Conservation (phyloP, 352 stramenopile species). For the Globisporangium splendens region DNA sequence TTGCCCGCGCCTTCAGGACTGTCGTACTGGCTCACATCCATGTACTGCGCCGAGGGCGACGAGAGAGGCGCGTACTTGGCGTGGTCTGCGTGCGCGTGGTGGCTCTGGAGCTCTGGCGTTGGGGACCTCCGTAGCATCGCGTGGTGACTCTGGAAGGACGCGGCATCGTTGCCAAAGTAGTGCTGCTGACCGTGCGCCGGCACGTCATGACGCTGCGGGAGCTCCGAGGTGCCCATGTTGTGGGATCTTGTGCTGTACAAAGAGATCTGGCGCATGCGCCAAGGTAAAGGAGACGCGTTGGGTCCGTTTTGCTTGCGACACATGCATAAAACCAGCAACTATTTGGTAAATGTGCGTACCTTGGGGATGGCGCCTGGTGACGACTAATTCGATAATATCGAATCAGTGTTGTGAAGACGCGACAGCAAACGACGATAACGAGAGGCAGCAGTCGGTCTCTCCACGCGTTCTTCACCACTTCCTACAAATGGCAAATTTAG, state of each 20-base stretch:
- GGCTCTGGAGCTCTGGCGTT: background rate
- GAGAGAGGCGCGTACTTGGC: background rate
- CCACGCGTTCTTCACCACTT: background rate
- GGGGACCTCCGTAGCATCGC: too few species aligned
- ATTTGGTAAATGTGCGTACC: too few species aligned
- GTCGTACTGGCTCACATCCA: constrained; percentile 14
- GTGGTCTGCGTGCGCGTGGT: background rate
- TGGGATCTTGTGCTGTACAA: background rate
- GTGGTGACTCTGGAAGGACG: background rate
- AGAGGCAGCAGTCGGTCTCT: too few species aligned
- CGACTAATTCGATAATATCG: background rate
- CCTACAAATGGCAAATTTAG: background rate
- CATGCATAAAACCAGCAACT: too few species aligned
- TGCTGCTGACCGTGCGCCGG: constrained; percentile 2
- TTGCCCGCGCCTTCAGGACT: background rate
- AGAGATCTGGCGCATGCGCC: background rate
- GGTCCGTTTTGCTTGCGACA: too few species aligned
- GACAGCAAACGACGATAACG: background rate
- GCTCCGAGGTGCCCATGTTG: constrained; percentile 16
- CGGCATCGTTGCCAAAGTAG: background rate
- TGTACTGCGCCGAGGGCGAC: background rate
- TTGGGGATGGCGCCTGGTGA: too few species aligned
- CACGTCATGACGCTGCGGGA: background rate
- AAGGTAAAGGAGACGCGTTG: background rate
- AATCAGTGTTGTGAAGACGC: too few species aligned